A percentile compares a stretch with the other conserved stretches of the same genome.
Evolutionary conservation across 2,329 filamentous ascomycete species (phyloP).

Genomic region (Graphium sp.): DNA sequence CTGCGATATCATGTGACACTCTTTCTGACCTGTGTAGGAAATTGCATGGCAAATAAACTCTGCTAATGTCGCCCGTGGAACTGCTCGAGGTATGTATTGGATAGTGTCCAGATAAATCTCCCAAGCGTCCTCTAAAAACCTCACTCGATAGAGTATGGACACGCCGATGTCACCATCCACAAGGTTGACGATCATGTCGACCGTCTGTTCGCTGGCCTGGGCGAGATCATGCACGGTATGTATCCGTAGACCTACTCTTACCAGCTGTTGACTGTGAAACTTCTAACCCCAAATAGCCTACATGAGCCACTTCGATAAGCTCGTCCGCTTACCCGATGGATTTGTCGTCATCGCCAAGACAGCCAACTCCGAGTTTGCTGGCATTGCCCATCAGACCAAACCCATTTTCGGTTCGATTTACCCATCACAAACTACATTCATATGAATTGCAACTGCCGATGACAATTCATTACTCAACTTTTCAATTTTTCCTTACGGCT

Average conservation of each 20-base stretch:
- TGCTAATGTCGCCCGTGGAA: constrained; percentile 35
- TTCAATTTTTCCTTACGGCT: background rate
- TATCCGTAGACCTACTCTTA: constrained; percentile 53
- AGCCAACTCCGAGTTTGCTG: constrained; percentile 61
- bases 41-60: constrained; percentile 50
- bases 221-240: constrained; percentile 21
- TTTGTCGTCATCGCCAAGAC: constrained; percentile 65
- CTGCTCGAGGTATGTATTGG: constrained; percentile 1
- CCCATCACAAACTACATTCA: constrained; percentile 8
- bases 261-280: constrained; percentile 2
- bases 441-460: too few species aligned
- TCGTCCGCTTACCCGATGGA: constrained; percentile 52
- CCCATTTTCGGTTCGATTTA: constrained; percentile 43
- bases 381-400: constrained; percentile 54
- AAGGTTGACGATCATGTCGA: constrained; percentile 48
- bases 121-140: background rate
- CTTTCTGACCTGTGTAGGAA: constrained; percentile 34
- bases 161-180: constrained; percentile 47
- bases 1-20: too few species aligned
- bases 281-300: constrained; percentile 34
- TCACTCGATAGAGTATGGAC: constrained; percentile 42
- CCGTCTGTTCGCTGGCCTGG: constrained; percentile 61
- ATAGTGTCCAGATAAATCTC: too few species aligned
- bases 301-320: constrained; percentile 87
- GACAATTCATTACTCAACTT: background rate